Conservation (phyloP, 1,284 basidiomycete species). For the Trametes versicolor region DNA sequence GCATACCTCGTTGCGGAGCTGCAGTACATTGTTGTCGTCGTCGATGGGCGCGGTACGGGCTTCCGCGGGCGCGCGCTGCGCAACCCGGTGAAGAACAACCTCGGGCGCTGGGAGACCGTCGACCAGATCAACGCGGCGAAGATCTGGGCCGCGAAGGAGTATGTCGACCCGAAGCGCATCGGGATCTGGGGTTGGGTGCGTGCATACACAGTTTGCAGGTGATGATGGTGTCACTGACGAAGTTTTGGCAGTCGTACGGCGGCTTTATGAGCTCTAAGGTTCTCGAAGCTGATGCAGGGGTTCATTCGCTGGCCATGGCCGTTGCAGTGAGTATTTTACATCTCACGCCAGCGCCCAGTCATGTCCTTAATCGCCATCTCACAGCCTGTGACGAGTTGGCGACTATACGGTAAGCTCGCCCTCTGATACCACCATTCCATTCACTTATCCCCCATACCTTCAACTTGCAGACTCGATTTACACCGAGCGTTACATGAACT, state of each 20-base stretch:
- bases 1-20: slow-evolving; percentile 85
- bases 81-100: slow-evolving; percentile 84
- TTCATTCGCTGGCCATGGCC: slow-evolving; percentile 90
- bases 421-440: slow-evolving; percentile 1
- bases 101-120: slow-evolving; percentile 87
- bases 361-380: background rate
- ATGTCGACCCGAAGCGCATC: slow-evolving; percentile 84
- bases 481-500: slow-evolving; percentile 97
- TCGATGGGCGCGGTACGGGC: slow-evolving; percentile 96
- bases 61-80: slow-evolving; percentile 86
- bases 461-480: slow-evolving; percentile 77
- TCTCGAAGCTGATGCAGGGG: slow-evolving; percentile 85
- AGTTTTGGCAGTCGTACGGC: slow-evolving; percentile 80
- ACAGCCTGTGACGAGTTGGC: slow-evolving; percentile 88
- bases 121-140: slow-evolving; percentile 91
- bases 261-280: slow-evolving; percentile 94
- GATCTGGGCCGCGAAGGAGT: slow-evolving; percentile 79
- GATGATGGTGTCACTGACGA: slow-evolving; percentile 2
- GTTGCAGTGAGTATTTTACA: slow-evolving; percentile 73
- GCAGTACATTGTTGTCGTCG: slow-evolving; percentile 87
- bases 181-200: slow-evolving; percentile 97
- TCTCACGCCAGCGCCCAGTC: background rate
- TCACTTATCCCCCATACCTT: background rate
- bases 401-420: slow-evolving; percentile 73
- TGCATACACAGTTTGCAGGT: slow-evolving; percentile 19